phyloP scores from a whole-genome alignment of 2,329 filamentous ascomycete genomes.

The Trichoderma harzianum region DNA sequence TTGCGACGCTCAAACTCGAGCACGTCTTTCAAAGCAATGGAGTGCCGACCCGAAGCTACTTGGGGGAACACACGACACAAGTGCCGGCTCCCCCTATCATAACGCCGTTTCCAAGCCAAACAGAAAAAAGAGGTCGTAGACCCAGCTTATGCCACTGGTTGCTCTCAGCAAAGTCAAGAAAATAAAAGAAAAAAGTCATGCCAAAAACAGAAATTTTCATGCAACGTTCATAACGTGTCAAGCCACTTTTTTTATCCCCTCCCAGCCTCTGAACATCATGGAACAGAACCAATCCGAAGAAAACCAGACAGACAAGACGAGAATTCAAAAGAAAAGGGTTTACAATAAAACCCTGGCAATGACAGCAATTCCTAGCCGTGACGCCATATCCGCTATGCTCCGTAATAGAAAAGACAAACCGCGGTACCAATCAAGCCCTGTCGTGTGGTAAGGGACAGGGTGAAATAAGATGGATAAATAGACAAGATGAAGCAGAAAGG shows the following conservation, averaged over 20 bases:
- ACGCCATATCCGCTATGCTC: constrained; percentile 43
- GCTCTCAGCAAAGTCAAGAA: constrained; percentile 1
- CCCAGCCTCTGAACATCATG: neutral
- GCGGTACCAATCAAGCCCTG: constrained; percentile 19
- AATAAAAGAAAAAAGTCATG: neutral
- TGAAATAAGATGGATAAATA: constrained; percentile 21
- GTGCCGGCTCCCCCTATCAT: neutral
- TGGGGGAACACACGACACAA: neutral
- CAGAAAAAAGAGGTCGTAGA: neutral
- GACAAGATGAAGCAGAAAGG: constrained; percentile 23
- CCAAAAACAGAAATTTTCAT: constrained; percentile 6
- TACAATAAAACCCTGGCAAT: constrained; percentile 15
- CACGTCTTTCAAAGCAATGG: constrained; percentile 1
- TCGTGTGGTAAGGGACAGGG: constrained; percentile 16
- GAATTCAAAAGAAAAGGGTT: neutral
- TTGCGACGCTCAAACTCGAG: neutral
- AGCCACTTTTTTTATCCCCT: constrained; percentile 14
- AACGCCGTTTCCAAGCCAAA: constrained; percentile 16
- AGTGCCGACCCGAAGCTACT: constrained; percentile 3
- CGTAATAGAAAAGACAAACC: constrained; percentile 20
- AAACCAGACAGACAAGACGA: neutral
- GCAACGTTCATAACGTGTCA: constrained; percentile 10
- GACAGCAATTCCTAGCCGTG: constrained; percentile 29
- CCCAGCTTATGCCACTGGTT: neutral
- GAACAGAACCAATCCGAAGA: neutral